These are phyloP conservation scores for Floccularia luteovirens DNA, from an alignment of 768 basidiomycete genomes.

Conservation along the genomic window DNA sequence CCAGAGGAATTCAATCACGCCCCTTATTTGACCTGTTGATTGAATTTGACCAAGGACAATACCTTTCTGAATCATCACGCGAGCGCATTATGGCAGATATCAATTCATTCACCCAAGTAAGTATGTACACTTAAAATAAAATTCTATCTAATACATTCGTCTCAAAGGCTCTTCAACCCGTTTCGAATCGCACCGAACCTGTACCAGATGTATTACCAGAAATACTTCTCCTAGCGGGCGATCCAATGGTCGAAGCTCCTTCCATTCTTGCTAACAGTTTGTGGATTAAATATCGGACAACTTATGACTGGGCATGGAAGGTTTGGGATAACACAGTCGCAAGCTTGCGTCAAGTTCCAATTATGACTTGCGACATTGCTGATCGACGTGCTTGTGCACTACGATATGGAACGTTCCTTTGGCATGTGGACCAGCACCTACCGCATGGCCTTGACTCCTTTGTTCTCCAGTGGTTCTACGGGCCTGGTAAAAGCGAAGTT, in stretches of 20 bases:
- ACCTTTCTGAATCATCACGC: slow-evolving; percentile 47
- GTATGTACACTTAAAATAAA: slow-evolving; percentile 9
- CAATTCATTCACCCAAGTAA: slow-evolving; percentile 52
- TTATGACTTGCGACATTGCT: slow-evolving; percentile 38
- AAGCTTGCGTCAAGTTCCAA: slow-evolving; percentile 61
- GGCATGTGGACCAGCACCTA: slow-evolving; percentile 72
- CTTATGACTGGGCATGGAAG: slow-evolving; percentile 71
- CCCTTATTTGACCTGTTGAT: slow-evolving; percentile 54
- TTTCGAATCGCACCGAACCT: slow-evolving; percentile 25
- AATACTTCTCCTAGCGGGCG: slow-evolving; percentile 57
- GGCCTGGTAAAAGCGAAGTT: slow-evolving; percentile 59
- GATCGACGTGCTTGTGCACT: slow-evolving; percentile 47
- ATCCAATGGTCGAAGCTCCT: slow-evolving; percentile 52
- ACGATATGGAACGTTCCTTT: slow-evolving; percentile 64
- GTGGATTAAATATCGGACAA: slow-evolving; percentile 78
- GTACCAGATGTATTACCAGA: slow-evolving; percentile 51
- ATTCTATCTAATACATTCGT: background rate
- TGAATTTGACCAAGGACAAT: slow-evolving; percentile 54
- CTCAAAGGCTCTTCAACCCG: slow-evolving; percentile 39
- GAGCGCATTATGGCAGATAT: slow-evolving; percentile 57
- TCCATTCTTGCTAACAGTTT: slow-evolving; percentile 67
- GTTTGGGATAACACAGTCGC: slow-evolving; percentile 81
- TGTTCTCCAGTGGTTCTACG: slow-evolving; percentile 66
- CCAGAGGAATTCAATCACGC: slow-evolving; percentile 58
- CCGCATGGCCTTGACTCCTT: slow-evolving; percentile 64